Percentiles rank a stretch among this genome's conserved stretches.
phyloP scores from a whole-genome alignment of 2,329 filamentous ascomycete species.

The Claviceps arundinis region DNA sequence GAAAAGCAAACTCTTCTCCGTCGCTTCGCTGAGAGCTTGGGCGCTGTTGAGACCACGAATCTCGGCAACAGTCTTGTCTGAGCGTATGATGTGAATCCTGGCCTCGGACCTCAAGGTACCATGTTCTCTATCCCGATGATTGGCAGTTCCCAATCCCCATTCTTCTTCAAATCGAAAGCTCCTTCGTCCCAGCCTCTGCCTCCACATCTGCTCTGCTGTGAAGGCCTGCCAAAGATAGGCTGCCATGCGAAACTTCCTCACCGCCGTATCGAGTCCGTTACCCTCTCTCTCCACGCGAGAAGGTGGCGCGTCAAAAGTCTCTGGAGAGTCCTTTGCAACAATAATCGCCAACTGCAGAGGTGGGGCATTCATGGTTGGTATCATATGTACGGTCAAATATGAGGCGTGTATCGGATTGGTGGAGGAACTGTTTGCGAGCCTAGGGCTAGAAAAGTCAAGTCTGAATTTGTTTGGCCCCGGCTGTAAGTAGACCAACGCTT shows the following conservation, averaged over 20 bases:
- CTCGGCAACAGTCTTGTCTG: constrained; percentile 73
- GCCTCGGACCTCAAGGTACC: constrained; percentile 80
- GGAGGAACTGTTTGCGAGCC: constrained; percentile 55
- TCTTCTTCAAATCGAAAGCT: constrained; percentile 89
- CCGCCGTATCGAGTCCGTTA: constrained; percentile 65
- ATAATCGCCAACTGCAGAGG: constrained; percentile 84
- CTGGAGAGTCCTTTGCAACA: constrained; percentile 75
- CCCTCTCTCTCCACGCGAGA: constrained; percentile 66
- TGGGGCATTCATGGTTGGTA: constrained; percentile 64
- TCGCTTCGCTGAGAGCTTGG: constrained; percentile 60
- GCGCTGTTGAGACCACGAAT: constrained; percentile 65
- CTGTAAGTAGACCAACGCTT: constrained; percentile 77
- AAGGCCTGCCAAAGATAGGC: constrained; percentile 97
- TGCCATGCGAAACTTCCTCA: constrained; percentile 86
- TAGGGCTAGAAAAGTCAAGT: constrained; percentile 78
- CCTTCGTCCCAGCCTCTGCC: constrained; percentile 73
- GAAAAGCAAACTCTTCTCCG: constrained; percentile 61
- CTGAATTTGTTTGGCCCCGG: constrained; percentile 81
- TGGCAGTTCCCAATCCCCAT: constrained; percentile 76
- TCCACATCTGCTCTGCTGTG: constrained; percentile 90
- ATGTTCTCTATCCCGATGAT: constrained; percentile 55
- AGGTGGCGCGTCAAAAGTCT: constrained; percentile 70
- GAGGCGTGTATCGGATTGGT: constrained; percentile 63
- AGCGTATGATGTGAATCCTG: constrained; percentile 73
- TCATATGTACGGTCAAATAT: constrained; percentile 73